phyloP scores from a whole-genome alignment of 2,329 filamentous ascomycete species.

The Phyllosticta capitalensis region DNA sequence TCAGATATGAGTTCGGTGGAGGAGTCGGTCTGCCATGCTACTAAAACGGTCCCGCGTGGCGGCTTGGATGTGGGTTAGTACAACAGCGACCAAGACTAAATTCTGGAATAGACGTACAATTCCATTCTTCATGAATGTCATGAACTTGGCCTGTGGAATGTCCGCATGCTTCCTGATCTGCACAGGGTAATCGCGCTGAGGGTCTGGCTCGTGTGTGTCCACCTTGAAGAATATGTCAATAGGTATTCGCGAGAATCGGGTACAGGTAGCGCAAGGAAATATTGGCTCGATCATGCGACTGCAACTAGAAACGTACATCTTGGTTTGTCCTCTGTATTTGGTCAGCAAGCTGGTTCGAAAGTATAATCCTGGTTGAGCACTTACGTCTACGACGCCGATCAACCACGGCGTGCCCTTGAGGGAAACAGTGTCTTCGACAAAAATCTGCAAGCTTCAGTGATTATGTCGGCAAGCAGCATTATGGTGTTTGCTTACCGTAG shows the following conservation, averaged over 20 bases:
- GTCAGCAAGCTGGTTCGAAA: constrained; percentile 8
- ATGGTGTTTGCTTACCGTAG: neutral
- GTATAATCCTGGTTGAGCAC: neutral
- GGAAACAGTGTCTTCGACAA: constrained; percentile 34
- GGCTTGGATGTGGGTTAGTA: constrained; percentile 22
- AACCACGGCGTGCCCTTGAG: constrained; percentile 29
- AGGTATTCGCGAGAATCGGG: neutral
- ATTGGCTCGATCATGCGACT: constrained; percentile 8
- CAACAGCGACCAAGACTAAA: neutral
- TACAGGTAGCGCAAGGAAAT: neutral
- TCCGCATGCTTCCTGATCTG: constrained; percentile 27
- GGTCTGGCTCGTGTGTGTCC: constrained; percentile 37
- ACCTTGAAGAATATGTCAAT: constrained; percentile 20
- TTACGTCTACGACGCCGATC: constrained; percentile 37
- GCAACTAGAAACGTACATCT: constrained; percentile 14
- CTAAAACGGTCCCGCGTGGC: constrained; percentile 42
- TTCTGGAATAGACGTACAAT: constrained; percentile 15
- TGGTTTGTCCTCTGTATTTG: constrained; percentile 23
- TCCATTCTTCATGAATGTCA: constrained; percentile 33
- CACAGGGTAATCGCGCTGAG: constrained; percentile 29
- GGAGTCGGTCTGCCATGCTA: constrained; percentile 38
- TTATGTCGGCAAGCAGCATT: neutral
- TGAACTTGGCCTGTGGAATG: constrained; percentile 24
- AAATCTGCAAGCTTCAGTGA: constrained; percentile 17
- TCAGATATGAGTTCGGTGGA: constrained; percentile 32